Conservation (phyloP, 2,329 filamentous ascomycete genomes). For the Lasiodiplodia gonubiensis region DNA sequence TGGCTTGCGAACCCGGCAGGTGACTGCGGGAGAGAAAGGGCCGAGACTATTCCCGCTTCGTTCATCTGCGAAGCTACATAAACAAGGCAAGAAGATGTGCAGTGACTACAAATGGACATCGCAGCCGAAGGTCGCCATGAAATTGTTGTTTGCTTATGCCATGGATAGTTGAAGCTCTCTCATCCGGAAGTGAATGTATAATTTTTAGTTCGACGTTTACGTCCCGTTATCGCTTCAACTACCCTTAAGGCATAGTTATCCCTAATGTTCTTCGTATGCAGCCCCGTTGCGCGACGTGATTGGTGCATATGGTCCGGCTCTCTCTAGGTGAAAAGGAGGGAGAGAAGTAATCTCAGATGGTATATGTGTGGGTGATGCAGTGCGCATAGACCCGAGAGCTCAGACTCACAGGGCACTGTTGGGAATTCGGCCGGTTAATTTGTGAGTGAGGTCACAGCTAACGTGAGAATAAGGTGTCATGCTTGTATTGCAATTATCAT, state of each 20-base stretch:
- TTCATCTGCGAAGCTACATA: neutral
- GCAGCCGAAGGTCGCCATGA: too few relatives aligned
- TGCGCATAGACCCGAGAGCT: neutral
- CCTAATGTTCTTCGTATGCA: neutral
- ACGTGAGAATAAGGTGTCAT: constrained; percentile 7
- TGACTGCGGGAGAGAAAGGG: neutral
- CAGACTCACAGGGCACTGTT: neutral
- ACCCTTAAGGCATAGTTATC: neutral
- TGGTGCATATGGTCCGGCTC: too few relatives aligned
- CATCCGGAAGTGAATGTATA: too few relatives aligned
- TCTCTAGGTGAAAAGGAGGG: too few relatives aligned
- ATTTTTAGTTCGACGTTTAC: too few relatives aligned
- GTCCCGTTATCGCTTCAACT: too few relatives aligned
- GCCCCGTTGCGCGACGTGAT: too few relatives aligned
- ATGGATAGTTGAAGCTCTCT: too few relatives aligned
- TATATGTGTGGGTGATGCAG: neutral
- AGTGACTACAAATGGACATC: neutral
- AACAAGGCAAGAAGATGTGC: neutral
- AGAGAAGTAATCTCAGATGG: too few relatives aligned
- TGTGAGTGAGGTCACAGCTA: neutral
- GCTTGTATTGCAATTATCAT: too few relatives aligned
- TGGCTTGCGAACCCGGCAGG: constrained; percentile 9
- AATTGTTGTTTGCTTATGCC: too few relatives aligned
- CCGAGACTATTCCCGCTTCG: neutral
- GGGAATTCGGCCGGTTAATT: neutral